Base-by-base conservation (phyloP, 805 yeast species). In the Yarrowia phangngaensis region DNA sequence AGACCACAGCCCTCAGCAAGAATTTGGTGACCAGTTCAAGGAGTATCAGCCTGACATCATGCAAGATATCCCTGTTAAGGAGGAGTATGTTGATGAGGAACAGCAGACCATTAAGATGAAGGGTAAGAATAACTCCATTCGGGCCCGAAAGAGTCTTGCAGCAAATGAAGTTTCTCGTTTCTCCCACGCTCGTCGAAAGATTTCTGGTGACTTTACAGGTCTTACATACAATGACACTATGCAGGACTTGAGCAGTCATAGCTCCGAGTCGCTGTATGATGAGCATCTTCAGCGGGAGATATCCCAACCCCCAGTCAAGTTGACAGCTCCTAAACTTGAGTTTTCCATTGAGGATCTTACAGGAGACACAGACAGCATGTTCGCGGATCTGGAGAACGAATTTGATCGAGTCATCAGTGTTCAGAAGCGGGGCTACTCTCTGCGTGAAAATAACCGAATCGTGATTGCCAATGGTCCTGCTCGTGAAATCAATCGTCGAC, bases 331-430 rank as follows among this genome's bases (percentile, higher is more conserved):
- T 22, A 46, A 46, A 15, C 49, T 46, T 11, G 50, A 46, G 47
- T 24, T 27, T 12, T 35, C 47, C 27, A 29, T 41, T 8, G 52
- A 53, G 17, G 55, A 51, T 8, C 16, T 48, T 14, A 28, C 41
- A 5, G 46, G 33, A 13, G 58, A 53, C 19, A 27, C 31, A 3
- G 55, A 51, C 14, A 50, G 55, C n/a, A 47, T 56, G 19, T 57
- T 58, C 38, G 57, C 50, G 2, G 59, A 56, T 22, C 20, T 58
- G 29, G 55, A 56, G 34, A 54, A 55, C 15, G 60, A 58, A 51
- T 54, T 58, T 33, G 61, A 58, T 31, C 52, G 46, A 29, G 38
- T 58, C 14, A 32, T 58, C 26, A 34, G 47, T n/a, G 50, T 50
- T 4, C 56, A 58, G 34, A 55, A 54, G 52, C 53, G 58, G 3